phyloP scores from a whole-genome alignment of 2,329 filamentous ascomycete genomes.

The Trichoderma pleuroti region DNA sequence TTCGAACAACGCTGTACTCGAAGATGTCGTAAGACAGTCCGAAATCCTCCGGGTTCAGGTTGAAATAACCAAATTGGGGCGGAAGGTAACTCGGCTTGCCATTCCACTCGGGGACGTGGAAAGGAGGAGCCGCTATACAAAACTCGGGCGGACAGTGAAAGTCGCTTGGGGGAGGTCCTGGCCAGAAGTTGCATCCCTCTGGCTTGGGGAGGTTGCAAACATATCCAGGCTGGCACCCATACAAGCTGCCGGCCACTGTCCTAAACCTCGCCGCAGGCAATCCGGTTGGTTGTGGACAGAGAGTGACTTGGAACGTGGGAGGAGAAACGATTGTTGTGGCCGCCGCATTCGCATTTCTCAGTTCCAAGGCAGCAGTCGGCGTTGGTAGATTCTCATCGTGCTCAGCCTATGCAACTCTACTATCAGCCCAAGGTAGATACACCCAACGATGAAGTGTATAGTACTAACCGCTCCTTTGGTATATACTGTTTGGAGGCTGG shows the following conservation, averaged over 20 bases:
- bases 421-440: background rate
- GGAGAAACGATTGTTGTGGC: constrained; percentile 27
- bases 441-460: background rate
- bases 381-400: background rate
- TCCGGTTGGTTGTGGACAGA: constrained; percentile 46
- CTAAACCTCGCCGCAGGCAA: constrained; percentile 26
- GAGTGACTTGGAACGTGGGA: constrained; percentile 31
- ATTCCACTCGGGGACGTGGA: constrained; percentile 41
- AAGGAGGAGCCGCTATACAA: constrained; percentile 43
- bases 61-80: constrained; percentile 54
- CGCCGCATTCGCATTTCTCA: background rate
- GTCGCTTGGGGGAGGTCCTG: constrained; percentile 41
- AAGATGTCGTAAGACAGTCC: constrained; percentile 63
- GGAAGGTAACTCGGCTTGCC: constrained; percentile 50
- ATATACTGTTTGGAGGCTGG: background rate
- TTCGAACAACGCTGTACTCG: constrained; percentile 39
- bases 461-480: background rate
- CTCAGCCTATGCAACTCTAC: background rate
- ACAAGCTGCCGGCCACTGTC: constrained; percentile 43
- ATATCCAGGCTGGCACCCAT: constrained; percentile 51
- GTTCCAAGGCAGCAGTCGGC: background rate
- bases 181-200: constrained; percentile 49
- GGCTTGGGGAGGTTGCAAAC: constrained; percentile 53
- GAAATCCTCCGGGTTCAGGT: constrained; percentile 59
- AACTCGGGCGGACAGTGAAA: constrained; percentile 45